These are phyloP conservation scores for Sungouiozyma ichnusensis DNA, from an alignment of 805 yeast genomes.

Conservation along the genomic window DNA sequence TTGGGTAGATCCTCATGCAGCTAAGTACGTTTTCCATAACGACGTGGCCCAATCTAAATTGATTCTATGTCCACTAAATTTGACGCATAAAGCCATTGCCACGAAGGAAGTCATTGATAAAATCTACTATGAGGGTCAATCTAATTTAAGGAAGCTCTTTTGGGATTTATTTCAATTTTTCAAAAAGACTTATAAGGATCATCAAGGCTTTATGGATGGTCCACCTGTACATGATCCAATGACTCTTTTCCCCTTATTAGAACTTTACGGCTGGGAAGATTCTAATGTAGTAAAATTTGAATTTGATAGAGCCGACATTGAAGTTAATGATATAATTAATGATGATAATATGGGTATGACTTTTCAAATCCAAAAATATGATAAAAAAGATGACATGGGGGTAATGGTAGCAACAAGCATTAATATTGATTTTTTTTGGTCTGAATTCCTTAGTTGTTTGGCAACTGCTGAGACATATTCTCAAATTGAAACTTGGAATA, in stretches of 20 bases:
- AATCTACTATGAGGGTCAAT: slow-evolving; percentile 31
- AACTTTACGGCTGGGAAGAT: slow-evolving; percentile 28
- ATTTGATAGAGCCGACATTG: slow-evolving; percentile 19
- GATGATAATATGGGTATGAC: slow-evolving; percentile 49
- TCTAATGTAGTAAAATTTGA: slow-evolving; percentile 11
- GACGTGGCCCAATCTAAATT: slow-evolving; percentile 37
- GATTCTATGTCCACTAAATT: slow-evolving; percentile 53
- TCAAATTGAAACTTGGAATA: slow-evolving; percentile 14
- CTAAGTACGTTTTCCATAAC: slow-evolving; percentile 44
- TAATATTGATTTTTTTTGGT: slow-evolving; percentile 38
- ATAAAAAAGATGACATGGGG: slow-evolving; percentile 21
- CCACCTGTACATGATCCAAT: slow-evolving; percentile 80
- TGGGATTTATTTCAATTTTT: slow-evolving; percentile 45
- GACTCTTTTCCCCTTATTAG: slow-evolving; percentile 51
- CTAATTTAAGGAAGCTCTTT: slow-evolving; percentile 43
- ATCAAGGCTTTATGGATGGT: slow-evolving; percentile 39
- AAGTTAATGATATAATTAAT: slow-evolving; percentile 27
- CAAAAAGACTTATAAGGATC: slow-evolving; percentile 34
- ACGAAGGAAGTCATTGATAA: slow-evolving; percentile 31
- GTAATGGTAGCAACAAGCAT: slow-evolving; percentile 32
- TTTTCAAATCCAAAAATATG: slow-evolving; percentile 30
- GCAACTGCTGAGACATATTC: slow-evolving; percentile 29
- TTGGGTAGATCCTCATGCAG: slow-evolving; percentile 67
- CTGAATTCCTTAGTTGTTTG: slow-evolving; percentile 31
- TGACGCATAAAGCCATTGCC: slow-evolving; percentile 53